Base-by-base conservation (phyloP, 2,329 filamentous ascomycete species). In the Cadophora sp. region DNA sequence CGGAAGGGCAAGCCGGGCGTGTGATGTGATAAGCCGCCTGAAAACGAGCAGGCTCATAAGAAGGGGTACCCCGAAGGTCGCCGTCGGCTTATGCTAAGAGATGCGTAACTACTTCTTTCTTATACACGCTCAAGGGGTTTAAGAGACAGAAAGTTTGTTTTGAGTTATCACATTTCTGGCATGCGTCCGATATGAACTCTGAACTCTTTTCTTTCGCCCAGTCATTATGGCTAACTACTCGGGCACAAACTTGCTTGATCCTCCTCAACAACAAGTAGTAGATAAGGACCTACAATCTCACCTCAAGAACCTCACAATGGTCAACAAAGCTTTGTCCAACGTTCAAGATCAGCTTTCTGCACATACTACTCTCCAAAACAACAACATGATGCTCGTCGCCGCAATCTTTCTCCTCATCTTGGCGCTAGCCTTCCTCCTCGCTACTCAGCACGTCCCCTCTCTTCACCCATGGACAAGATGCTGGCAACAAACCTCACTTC, bases 351-450 rank as follows among this genome's bases (percentile, higher is more conserved):
- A 56, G 29, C 37, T 63, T 27, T 6, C 5, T 24, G 24, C 12
- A 9, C 31, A 43, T 24, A 37, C 19, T 29, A 7, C 22, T 12
- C 37, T 46, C 5, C 62, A 48, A 26, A 48, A 7, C 9, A 46
- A 31, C 59, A 53, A 26, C 46, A 63, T 62, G 55, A 56, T 62
- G 46, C 9, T 61, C 29, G 11, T 66, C 16, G n/a, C 61, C 11
- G 55, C 64, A 3, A 31, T 69, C 7, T 14, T 69, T n/a, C 27
- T 64, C 31, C 26, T 66, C 51, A 43, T 61, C 61, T 27, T 66
- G 22, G 46, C 43, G 19, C 16, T 69, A 50, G 34, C 53, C 40
- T 48, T 68, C 43, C 19, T 65, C 14, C 59, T 66, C 34, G 61
- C 60, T 19, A 64, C 59, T 19, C 64, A 56, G 48, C 60, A 26